Evolutionary conservation across 768 basidiomycete species (phyloP), one percentile per base, ranked within the genome.

Genomic region (Pleurotus platypus): DNA sequence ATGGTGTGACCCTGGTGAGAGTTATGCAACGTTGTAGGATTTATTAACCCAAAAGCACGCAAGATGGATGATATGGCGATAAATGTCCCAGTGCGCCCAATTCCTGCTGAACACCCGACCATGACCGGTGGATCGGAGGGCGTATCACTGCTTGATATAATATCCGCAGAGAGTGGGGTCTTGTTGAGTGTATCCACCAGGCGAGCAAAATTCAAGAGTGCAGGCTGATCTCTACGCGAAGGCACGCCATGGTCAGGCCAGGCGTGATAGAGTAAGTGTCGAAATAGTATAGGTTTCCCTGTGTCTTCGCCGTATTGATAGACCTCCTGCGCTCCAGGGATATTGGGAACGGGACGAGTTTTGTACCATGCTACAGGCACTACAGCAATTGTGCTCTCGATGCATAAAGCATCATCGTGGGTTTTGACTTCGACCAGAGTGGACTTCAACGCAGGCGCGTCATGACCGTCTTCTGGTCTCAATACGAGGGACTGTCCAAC

Each of bases 221-320:
- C 81, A n/a, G 71, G 73, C 42, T 78, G 79, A 59, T 91, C 83
- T 57, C 82, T 74, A 37, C 74, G 74, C 40, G 77, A 67, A 8
- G 92, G 92, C n/a, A 93, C 83, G 24, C 90, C 89, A 62, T 91
- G 85, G 68, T 94, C 92, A 13, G 92, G 92, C 92, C 92, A 94
- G 2, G 85, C 84, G 16, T 75, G 71, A 64, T 86, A 93, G 35
- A 92, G 68, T 69, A 93, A 61, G 66, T 93, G 92, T 48, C 80
- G 79, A 69, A 92, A 90, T 27, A 76, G 67, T 50, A 84, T 66
- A 16, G 78, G 63, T 40, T 75, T 67, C 9, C 67, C 63, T 27
- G 62, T 53, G 8, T 64, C 64, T 20, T 66, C 55, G 37, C 60
- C 59, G 46, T 64, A 57, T 26, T 62, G 51, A 48, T 51, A 54